A percentile compares a stretch with the other conserved stretches of the same genome.
These are phyloP conservation scores for Kuraishia cidri DNA, from an alignment of 805 yeast species.

Conservation along the genomic window DNA sequence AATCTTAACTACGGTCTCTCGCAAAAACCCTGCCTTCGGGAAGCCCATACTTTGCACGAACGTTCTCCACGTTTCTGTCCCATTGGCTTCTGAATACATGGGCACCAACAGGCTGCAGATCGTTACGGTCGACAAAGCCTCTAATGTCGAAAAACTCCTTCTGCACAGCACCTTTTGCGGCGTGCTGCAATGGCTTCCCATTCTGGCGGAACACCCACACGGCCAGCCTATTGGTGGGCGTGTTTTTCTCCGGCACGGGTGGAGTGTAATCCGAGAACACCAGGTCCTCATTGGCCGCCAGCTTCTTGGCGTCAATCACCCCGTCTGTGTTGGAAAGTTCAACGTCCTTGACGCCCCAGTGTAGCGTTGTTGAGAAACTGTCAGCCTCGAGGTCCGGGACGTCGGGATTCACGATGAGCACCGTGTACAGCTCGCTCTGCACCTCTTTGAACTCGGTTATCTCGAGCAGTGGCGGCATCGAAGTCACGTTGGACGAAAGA, in stretches of 20 bases:
- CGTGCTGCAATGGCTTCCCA: constrained; percentile 12
- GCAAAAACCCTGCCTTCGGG: constrained; percentile 70
- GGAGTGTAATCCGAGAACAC: constrained; percentile 61
- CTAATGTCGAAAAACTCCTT: constrained; percentile 66
- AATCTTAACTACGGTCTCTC: constrained; percentile 34
- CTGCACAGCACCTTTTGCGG: constrained; percentile 11
- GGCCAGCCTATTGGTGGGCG: constrained; percentile 72
- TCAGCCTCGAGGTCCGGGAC: constrained; percentile 69
- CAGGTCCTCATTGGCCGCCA: constrained; percentile 20
- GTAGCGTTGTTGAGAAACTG: constrained; percentile 60
- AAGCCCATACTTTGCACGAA: constrained; percentile 68
- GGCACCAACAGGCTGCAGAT: constrained; percentile 78
- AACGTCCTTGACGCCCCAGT: constrained; percentile 71
- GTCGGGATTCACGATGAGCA: constrained; percentile 86
- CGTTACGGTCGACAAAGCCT: constrained; percentile 43
- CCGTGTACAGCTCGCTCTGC: constrained; percentile 54
- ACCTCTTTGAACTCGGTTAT: constrained; percentile 62
- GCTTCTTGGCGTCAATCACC: constrained; percentile 36
- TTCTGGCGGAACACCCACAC: constrained; percentile 87
- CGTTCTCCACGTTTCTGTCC: constrained; percentile 63
- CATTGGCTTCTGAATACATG: constrained; percentile 83
- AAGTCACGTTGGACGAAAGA: constrained; percentile 66
- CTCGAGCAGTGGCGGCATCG: constrained; percentile 68
- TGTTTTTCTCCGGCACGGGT: constrained; percentile 84
- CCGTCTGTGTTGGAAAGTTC: constrained; percentile 50